Evolutionary conservation across 1,139 yeast genomes (phyloP).

Genomic region (Pichia sp.): DNA sequence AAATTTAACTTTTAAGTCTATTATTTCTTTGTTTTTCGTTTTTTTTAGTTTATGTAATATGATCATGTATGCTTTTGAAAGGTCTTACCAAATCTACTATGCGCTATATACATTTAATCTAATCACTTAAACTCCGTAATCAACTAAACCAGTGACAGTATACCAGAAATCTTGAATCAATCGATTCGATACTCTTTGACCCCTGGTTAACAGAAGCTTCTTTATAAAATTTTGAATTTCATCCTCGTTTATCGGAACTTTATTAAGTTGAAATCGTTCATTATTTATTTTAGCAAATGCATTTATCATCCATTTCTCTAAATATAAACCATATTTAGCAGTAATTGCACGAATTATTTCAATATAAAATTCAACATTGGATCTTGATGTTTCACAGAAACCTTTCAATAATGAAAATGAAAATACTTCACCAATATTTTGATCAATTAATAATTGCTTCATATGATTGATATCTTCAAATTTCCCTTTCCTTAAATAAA

Average conservation of each 20-base stretch:
- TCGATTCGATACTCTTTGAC: slow-evolving; percentile 51
- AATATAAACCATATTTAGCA: slow-evolving; percentile 42
- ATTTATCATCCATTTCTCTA: slow-evolving; percentile 40
- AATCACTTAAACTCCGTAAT: slow-evolving; percentile 28
- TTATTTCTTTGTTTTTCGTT: no score
- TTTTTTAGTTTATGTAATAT: no score
- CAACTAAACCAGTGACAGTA: slow-evolving; percentile 41
- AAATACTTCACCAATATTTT: slow-evolving; percentile 34
- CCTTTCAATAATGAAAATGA: slow-evolving; percentile 27
- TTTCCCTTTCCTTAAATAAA: slow-evolving; percentile 48
- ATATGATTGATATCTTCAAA: slow-evolving; percentile 39
- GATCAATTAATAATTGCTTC: slow-evolving; percentile 31
- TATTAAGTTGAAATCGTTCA: slow-evolving; percentile 18
- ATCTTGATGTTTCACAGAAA: slow-evolving; percentile 46
- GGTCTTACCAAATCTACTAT: no score
- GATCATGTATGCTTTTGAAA: no score
- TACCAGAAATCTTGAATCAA: slow-evolving; percentile 64
- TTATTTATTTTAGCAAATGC: slow-evolving; percentile 30
- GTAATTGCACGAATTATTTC: slow-evolving; percentile 49
- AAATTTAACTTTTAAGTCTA: slow-evolving; percentile 20
- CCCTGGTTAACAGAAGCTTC: slow-evolving; percentile 55
- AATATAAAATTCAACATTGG: slow-evolving; percentile 51
- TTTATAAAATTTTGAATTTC: slow-evolving; percentile 37
- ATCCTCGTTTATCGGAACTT: slow-evolving; percentile 2
- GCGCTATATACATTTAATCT: no score